Evolutionary conservation across 139 green algal genomes (phyloP), one percentile per base, ranked within the genome.

Genomic region (Volvox africanus): DNA sequence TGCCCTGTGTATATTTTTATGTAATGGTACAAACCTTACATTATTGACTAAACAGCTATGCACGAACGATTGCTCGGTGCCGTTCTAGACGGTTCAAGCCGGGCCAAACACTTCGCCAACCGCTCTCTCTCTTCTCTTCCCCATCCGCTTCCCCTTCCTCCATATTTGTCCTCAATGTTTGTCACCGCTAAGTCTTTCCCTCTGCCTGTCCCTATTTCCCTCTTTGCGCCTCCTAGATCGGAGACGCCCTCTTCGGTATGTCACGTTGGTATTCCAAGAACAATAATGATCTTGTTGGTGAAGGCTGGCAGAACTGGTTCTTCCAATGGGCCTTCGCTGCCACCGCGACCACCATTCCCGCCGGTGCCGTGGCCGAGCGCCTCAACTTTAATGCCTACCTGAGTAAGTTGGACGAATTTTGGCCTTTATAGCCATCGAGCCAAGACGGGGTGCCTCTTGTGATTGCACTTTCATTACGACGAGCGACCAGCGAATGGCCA

Each of bases 281-380:
- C 75, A 19, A 61, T 20, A 80, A 21, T 61, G n/a, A 44, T 0
- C n/a, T 35, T 9, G 5, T 9, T 5, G 86, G 86, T 61, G 26
- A 36, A 32, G 44, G 55, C 76, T 86, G 87, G 87, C 76, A 86
- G 32, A 73, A 68, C 35, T 86, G 77, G 94, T 94, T 97, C 89
- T 97, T 96, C 93, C 96, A 97, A 92, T 97, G 96, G 96, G 94
- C 94, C 0, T 97, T 97, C 86, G 94, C 95, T 28, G 94, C 95
- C 36, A 96, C 95, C 35, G 94, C 95, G 35, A 94, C 94, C 61
- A 97, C 96, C 80, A 97, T 97, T 80, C 92, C 94, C 73, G 94
- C 94, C 28, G 96, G 96, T 68, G 87, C 92, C 28, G 94, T 98
- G 1, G 96, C 96, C 0, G 95, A 98, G 92, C 95, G 96, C 65